Base-by-base conservation (phyloP, 2,329 filamentous ascomycete species). In the Stenocarpella maydis region DNA sequence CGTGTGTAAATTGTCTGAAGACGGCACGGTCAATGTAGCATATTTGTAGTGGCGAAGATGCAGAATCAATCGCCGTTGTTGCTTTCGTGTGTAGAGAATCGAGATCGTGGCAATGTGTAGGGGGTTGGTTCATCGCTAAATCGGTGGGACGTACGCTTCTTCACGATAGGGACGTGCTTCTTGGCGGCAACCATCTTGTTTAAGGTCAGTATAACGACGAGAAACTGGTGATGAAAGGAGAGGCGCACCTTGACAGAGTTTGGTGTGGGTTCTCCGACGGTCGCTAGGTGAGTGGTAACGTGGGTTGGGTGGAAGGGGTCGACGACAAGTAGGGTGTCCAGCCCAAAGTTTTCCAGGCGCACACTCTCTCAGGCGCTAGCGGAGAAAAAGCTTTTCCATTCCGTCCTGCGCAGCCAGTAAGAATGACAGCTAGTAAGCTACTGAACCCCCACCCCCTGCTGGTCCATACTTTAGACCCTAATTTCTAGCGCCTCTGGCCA, bases 101-200 rank as follows among this genome's bases (percentile, higher is more conserved):
- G n/a, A n/a, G n/a, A n/a, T 71, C 68, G 69, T 66, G 63, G 47
- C 47, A 64, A 68, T 69, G 67, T 69, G 64, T 52, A 67, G 68
- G 65, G 61, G 49, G 68, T 67, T 5, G 31, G 31, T 34, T 55
- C 49, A 63, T 68, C 58, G 72, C 45, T n/a, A 43, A 49, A 68
- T 73, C 64, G 72, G 71, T 74, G 50, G 49, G 77, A 94, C 94
- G 82, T 95, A 97, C 94, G 94, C 94, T 99, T 99, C 94, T 99
- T 99, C 83, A 99, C 93, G 90, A 99, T 99, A 82, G 95, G 92
- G 83, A 98, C 91, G 87, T 98, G 96, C 90, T 97, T 97, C 93
- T 97, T 97, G 86, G 95, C 93, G 92, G 95, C 90, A 90, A 95
- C 94, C 96, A 98, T 98, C 95, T 95, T 81, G 17, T 26, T 26